A percentile compares a stretch with the other conserved stretches of the same genome.
phyloP scores from a whole-genome alignment of 352 stramenopile genomes.

The Globisporangium megalacanthum region DNA sequence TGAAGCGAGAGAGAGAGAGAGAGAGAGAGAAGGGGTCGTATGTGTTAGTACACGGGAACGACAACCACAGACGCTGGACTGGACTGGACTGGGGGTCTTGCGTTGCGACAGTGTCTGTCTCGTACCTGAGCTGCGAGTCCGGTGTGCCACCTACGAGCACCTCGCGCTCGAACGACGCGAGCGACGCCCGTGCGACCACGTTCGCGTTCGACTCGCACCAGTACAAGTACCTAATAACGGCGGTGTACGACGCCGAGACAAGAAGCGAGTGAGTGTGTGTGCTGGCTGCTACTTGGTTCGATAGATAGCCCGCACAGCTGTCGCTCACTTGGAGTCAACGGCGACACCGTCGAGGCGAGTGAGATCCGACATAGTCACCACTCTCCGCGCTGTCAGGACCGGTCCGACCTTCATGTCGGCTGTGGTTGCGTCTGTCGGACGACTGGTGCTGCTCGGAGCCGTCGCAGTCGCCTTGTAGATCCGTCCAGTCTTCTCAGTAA shows the following conservation, averaged over 20 bases:
- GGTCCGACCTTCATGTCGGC: conserved; percentile 7
- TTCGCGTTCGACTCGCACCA: conserved; percentile 73
- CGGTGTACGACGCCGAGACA: conserved; percentile 7
- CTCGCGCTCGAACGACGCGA: conserved; percentile 37
- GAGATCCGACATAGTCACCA: conserved; percentile 36
- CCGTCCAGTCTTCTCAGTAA: conserved; percentile 66
- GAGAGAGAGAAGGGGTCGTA: background rate
- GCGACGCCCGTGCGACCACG: conserved; percentile 37
- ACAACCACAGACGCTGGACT: too few relatives aligned
- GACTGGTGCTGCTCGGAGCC: conserved; percentile 1
- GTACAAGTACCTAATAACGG: conserved; percentile 54
- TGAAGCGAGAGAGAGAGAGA: conserved; percentile 14
- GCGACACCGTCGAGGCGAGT: conserved; percentile 58
- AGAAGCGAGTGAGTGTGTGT: background rate
- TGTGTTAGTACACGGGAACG: background rate
- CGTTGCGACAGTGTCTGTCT: too few relatives aligned
- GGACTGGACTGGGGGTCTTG: background rate
- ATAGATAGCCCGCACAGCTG: background rate
- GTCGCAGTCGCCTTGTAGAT: conserved; percentile 25
- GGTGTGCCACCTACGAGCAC: conserved; percentile 46
- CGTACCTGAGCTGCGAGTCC: conserved; percentile 47
- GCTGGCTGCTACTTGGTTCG: too few relatives aligned
- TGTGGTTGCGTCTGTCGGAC: conserved; percentile 2
- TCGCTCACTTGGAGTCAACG: conserved; percentile 40
- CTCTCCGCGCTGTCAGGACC: conserved; percentile 16